These are phyloP conservation scores for Hibiscus mutabilis DNA, from an alignment of 345 rosid species.

Conservation along the genomic window DNA sequence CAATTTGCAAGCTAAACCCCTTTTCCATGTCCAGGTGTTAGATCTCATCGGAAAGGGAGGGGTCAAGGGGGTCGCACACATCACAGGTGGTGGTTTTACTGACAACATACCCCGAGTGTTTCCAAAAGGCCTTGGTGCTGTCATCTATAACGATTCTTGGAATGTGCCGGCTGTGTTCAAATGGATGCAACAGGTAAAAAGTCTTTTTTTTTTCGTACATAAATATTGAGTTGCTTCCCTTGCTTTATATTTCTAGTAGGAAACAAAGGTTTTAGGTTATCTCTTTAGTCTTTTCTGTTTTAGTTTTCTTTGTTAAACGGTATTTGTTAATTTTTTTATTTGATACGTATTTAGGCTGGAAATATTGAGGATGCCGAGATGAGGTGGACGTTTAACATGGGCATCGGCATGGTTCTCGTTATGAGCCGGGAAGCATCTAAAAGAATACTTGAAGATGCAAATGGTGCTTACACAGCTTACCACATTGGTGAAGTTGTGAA, in stretches of 20 bases:
- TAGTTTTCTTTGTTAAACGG: neutral
- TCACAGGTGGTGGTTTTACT: constrained; percentile 92
- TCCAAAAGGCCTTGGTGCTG: constrained; percentile 77
- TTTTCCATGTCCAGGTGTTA: constrained; percentile 33
- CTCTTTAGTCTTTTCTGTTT: neutral
- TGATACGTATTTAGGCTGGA: constrained; percentile 44
- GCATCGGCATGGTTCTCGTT: constrained; percentile 85
- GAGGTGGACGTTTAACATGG: constrained; percentile 87
- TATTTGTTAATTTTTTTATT: neutral
- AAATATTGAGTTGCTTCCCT: neutral
- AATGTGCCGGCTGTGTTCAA: constrained; percentile 65
- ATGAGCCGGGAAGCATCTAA: constrained; percentile 52
- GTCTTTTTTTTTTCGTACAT: constrained; percentile 3
- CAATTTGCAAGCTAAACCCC: neutral
- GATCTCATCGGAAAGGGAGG: constrained; percentile 76
- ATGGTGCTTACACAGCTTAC: constrained; percentile 39
- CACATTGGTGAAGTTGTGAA: constrained; percentile 65
- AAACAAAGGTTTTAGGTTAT: neutral
- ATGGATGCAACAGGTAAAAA: constrained; percentile 80
- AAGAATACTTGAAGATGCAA: constrained; percentile 41
- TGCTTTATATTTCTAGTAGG: neutral
- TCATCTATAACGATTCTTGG: constrained; percentile 60
- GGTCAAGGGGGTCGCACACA: constrained; percentile 82
- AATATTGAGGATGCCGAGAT: constrained; percentile 74
- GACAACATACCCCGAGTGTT: constrained; percentile 87